Evolutionary conservation across 306 rosid genomes (phyloP).

Genomic region (Castanea mollissima): DNA sequence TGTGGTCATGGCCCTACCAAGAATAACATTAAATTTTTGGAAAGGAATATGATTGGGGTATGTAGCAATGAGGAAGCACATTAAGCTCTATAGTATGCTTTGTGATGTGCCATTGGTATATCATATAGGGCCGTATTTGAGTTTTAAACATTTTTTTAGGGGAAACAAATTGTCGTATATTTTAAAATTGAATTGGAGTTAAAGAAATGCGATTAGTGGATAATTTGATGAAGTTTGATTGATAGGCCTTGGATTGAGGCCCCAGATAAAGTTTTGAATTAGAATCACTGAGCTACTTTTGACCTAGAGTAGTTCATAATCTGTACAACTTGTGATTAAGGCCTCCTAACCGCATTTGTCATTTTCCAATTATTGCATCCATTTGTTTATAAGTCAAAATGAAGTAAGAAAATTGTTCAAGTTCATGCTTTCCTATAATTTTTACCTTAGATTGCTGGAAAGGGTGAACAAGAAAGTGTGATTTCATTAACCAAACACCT

Average conservation of each 20-base stretch:
- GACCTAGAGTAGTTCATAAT: constrained; percentile 1
- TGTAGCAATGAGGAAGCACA: neutral
- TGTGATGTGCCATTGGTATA: neutral
- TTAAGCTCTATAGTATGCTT: neutral
- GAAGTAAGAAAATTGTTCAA: neutral
- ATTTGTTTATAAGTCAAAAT: neutral
- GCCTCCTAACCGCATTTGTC: constrained; percentile 11
- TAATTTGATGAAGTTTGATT: constrained; percentile 9
- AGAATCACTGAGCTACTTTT: constrained; percentile 23
- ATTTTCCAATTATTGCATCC: constrained; percentile 16
- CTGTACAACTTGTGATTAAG: constrained; percentile 4
- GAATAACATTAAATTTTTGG: neutral
- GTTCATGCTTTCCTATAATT: neutral
- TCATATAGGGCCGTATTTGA: neutral
- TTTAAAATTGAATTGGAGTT: neutral
- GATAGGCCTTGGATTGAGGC: neutral
- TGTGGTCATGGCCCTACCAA: neutral
- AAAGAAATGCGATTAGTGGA: neutral
- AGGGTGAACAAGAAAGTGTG: neutral
- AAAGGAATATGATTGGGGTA: neutral
- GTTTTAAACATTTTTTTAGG: too few species aligned
- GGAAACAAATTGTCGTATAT: neutral
- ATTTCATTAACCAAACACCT: neutral
- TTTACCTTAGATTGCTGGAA: neutral
- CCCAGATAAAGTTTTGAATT: neutral